These are phyloP conservation scores for Arabidopsis thaliana DNA, from an alignment of 345 rosid species.

Conservation along the genomic window DNA sequence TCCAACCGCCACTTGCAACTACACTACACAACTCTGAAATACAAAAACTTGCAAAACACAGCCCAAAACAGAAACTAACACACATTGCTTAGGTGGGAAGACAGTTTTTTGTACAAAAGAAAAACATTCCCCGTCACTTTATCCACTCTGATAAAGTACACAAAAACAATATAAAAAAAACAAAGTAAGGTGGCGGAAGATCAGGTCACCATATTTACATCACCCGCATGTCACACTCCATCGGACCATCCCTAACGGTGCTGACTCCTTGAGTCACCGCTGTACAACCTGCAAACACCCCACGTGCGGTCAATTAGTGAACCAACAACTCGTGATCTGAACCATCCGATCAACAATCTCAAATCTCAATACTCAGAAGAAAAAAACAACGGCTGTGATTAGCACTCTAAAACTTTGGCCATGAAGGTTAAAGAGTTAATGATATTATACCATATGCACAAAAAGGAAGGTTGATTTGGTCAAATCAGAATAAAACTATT, in stretches of 20 bases:
- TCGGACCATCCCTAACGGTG: constrained; percentile 45
- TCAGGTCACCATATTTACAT: constrained; percentile 19
- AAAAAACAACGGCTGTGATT: background rate
- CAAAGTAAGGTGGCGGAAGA: constrained; percentile 17
- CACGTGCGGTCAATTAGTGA: constrained; percentile 2
- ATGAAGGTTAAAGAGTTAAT: constrained; percentile 8
- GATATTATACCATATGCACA: constrained; percentile 40
- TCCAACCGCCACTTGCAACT: constrained; percentile 14
- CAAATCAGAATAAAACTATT: constrained; percentile 21
- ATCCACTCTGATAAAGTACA: background rate
- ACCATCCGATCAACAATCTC: constrained; percentile 23
- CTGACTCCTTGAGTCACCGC: constrained; percentile 85
- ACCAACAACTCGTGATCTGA: constrained; percentile 28
- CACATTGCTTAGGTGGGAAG: background rate
- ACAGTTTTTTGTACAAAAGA: constrained; percentile 46
- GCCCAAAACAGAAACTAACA: background rate
- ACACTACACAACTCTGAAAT: background rate
- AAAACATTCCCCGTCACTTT: constrained; percentile 5
- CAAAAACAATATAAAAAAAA: background rate
- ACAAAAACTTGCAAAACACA: background rate
- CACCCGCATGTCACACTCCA: constrained; percentile 4
- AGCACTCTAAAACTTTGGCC: background rate
- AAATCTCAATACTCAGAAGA: background rate
- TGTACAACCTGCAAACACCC: constrained; percentile 74
- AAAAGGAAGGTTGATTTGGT: constrained; percentile 33